Base-by-base conservation (phyloP, 2,329 filamentous ascomycete genomes). In the Emydomyces testavorans region DNA sequence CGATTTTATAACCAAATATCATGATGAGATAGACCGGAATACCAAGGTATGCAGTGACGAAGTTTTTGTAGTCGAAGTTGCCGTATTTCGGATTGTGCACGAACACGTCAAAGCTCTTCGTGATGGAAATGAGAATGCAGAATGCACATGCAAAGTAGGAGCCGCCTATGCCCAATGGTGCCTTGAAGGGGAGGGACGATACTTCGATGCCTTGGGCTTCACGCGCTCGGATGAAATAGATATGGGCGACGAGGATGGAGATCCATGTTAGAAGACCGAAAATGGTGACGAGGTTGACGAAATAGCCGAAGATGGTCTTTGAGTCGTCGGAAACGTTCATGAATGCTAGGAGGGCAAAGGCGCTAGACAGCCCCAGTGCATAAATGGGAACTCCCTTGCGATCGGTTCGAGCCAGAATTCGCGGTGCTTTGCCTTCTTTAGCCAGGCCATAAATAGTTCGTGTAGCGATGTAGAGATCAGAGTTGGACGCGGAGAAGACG, bases 401-500 rank as follows among this genome's bases (percentile, higher is more conserved):
- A 66, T 89, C 79, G 13, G 83, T 88, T 53, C 72, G 77, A 48
- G 79, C 78, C 62, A 92, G 79, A 63, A 90, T 78, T 51, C 70
- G 69, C 0, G 85, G 85, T 0, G 85, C 85, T 34, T 84, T 78
- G 32, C 80, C 78, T 58, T 86, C 80, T 6, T 78, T 74, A 1
- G 85, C 80, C 5, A 90, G 75, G 50, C 88, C 88, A 94, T 60
- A 78, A 82, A 90, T 66, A 0, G 83, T 88, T 24, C 85, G 76
- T 2, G 81, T 84, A 37, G 79, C 71, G 2, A 70, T 68, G 56
- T 73, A 72, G 35, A 88, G 67, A 58, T 74, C 77, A 54, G 82
- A 78, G 56, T 86, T 87, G 0, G 76, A 78, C 0, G 82, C 74
- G 0, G 82, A 85, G 65, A 78, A 81, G 0, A 80, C 82, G 0